These are phyloP conservation scores for Buddleja alternifolia DNA, from an alignment of 257 asterid genomes.

Conservation along the genomic window DNA sequence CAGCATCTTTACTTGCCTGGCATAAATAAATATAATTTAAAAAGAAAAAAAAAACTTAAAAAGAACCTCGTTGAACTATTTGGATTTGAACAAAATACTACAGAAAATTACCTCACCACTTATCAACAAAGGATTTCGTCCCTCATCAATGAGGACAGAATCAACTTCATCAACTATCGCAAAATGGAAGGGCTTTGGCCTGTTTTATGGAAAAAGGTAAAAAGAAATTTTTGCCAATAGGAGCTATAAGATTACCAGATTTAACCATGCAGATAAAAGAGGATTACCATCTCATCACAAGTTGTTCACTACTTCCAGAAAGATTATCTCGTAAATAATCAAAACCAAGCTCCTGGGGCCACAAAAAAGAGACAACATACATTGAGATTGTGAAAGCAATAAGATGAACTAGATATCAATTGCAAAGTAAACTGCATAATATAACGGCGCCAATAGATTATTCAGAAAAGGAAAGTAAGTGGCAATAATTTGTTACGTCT, in stretches of 20 bases:
- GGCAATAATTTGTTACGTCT: slow-evolving; percentile 11
- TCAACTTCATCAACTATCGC: slow-evolving; percentile 99
- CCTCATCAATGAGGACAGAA: slow-evolving; percentile 97
- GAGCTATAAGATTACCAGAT: slow-evolving; percentile 17
- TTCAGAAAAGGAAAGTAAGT: neutral
- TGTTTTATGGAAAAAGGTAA: slow-evolving; percentile 35
- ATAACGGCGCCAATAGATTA: neutral
- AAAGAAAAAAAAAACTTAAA: slow-evolving; percentile 2
- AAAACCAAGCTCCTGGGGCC: slow-evolving; percentile 89
- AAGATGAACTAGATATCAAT: slow-evolving; percentile 15
- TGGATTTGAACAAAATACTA: neutral
- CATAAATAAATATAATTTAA: slow-evolving; percentile 26
- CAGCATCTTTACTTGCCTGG: slow-evolving; percentile 87
- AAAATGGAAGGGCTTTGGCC: slow-evolving; percentile 98
- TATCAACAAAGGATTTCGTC: slow-evolving; percentile 93
- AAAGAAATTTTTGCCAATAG: slow-evolving; percentile 21
- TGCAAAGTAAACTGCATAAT: slow-evolving; percentile 15
- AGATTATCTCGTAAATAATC: slow-evolving; percentile 96
- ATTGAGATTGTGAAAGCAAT: slow-evolving; percentile 23
- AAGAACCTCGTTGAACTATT: slow-evolving; percentile 2
- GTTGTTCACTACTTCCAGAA: slow-evolving; percentile 68
- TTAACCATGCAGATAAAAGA: slow-evolving; percentile 23
- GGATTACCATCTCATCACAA: slow-evolving; percentile 96
- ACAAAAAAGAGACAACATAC: slow-evolving; percentile 23
- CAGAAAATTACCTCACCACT: slow-evolving; percentile 79